phyloP scores from a whole-genome alignment of 2,329 filamentous ascomycete species.

The Graphilbum ipis-grandicollis region DNA sequence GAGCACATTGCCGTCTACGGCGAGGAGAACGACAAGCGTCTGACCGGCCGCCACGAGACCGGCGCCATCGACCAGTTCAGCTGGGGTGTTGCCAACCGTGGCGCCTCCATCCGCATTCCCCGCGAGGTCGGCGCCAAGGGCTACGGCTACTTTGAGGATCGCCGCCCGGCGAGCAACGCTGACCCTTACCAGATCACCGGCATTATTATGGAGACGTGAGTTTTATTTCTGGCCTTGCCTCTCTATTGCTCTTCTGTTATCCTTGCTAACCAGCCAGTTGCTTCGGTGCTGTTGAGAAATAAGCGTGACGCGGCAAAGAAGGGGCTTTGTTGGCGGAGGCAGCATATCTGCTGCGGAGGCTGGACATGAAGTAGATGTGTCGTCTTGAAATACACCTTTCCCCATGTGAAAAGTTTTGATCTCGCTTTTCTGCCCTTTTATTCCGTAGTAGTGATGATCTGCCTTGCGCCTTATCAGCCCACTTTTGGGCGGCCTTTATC shows the following conservation, averaged over 20 bases:
- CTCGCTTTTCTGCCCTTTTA: too few species aligned
- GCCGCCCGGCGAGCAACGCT: slow-evolving; percentile 56
- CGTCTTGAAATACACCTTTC: too few species aligned
- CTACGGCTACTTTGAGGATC: slow-evolving; percentile 45
- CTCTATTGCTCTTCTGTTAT: background rate
- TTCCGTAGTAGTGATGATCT: too few species aligned
- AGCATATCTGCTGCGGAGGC: too few species aligned
- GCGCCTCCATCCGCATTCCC: slow-evolving; percentile 72
- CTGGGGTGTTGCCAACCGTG: slow-evolving; percentile 91
- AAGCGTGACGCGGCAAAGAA: background rate
- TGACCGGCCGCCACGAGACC: slow-evolving; percentile 90
- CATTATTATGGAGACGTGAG: slow-evolving; percentile 17
- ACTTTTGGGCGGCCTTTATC: too few species aligned
- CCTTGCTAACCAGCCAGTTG: background rate
- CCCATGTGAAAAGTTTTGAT: too few species aligned
- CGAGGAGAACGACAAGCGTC: slow-evolving; percentile 85
- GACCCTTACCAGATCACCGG: slow-evolving; percentile 56
- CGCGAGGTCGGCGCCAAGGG: slow-evolving; percentile 54
- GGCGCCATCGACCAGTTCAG: slow-evolving; percentile 85
- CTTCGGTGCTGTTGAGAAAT: slow-evolving; percentile 9
- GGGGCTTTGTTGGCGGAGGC: background rate
- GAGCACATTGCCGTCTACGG: slow-evolving; percentile 86
- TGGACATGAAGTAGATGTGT: too few species aligned
- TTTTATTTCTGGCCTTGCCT: slow-evolving; percentile 1
- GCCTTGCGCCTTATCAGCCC: too few species aligned